Percentiles rank a stretch among this genome's conserved stretches.
These are phyloP conservation scores for Onygenales sp. DNA, from an alignment of 2,329 filamentous ascomycete genomes.

Conservation along the genomic window DNA sequence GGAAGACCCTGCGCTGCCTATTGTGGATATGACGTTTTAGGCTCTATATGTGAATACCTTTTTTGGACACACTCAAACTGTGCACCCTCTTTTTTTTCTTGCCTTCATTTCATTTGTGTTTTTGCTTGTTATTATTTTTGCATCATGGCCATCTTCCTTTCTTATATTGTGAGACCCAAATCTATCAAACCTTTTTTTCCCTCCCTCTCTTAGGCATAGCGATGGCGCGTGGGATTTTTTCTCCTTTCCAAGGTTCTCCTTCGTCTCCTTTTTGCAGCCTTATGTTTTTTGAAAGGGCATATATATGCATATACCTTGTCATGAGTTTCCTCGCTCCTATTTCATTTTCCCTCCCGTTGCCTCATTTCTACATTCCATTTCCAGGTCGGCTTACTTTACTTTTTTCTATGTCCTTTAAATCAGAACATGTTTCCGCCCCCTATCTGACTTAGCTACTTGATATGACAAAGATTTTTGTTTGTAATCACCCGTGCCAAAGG, in stretches of 20 bases:
- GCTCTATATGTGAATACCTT: neutral
- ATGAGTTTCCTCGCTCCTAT: neutral
- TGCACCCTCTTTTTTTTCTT: neutral
- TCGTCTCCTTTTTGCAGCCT: neutral
- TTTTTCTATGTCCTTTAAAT: no score
- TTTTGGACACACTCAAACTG: neutral
- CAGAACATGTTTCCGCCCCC: no score
- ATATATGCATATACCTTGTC: constrained; percentile 3
- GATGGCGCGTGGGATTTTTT: constrained; percentile 3
- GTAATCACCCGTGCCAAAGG: no score
- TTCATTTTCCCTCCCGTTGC: constrained; percentile 1
- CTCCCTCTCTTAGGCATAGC: constrained; percentile 4
- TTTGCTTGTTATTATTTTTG: neutral
- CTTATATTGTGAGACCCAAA: neutral
- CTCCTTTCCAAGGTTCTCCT: neutral
- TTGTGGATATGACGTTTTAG: neutral
- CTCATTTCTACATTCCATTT: constrained; percentile 18
- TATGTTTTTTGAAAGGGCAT: neutral
- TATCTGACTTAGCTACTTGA: no score
- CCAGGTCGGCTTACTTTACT: no score
- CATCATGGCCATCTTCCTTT: neutral
- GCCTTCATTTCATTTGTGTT: neutral
- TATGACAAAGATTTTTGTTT: no score
- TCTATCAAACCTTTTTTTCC: neutral
- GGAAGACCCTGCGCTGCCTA: no score